Conservation (phyloP, 257 asterid species). For the Solanum microdontum region DNA sequence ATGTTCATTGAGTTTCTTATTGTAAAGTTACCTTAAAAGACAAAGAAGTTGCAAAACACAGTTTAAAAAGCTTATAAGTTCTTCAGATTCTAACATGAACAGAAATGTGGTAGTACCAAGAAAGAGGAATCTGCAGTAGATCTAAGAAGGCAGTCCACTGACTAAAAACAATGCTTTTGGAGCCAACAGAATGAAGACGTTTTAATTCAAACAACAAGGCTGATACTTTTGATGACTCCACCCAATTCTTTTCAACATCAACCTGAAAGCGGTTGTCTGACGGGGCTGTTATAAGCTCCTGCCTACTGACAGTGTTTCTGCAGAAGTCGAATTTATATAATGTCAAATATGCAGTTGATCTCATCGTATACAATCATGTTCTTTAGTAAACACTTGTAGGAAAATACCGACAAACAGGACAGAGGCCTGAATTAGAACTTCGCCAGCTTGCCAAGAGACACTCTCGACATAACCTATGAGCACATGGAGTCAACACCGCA, state of each 20-base stretch:
- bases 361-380: not conserved
- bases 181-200: conserved; percentile 31
- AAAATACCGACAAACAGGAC: conserved; percentile 96
- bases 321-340: not conserved
- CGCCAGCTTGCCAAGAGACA: conserved; percentile 95
- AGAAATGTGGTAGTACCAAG: conserved; percentile 34
- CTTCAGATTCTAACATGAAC: not conserved
- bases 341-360: conserved; percentile 5
- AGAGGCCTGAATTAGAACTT: conserved; percentile 60
- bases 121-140: conserved; percentile 82
- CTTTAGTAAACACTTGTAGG: not conserved
- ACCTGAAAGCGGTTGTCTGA: conserved; percentile 80
- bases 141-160: conserved; percentile 99
- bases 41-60: not conserved
- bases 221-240: conserved; percentile 82
- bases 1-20: not conserved
- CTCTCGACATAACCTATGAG: conserved; percentile 92
- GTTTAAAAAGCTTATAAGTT: not conserved
- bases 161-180: conserved; percentile 92
- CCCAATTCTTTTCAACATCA: conserved; percentile 87
- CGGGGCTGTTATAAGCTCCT: conserved; percentile 90
- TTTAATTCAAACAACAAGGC: conserved; percentile 67
- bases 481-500: conserved; percentile 97
- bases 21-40: not conserved
- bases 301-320: conserved; percentile 68